Percentiles rank a stretch among this genome's conserved stretches.
These are phyloP conservation scores for Acer negundo DNA, from an alignment of 345 rosid species.

Conservation along the genomic window DNA sequence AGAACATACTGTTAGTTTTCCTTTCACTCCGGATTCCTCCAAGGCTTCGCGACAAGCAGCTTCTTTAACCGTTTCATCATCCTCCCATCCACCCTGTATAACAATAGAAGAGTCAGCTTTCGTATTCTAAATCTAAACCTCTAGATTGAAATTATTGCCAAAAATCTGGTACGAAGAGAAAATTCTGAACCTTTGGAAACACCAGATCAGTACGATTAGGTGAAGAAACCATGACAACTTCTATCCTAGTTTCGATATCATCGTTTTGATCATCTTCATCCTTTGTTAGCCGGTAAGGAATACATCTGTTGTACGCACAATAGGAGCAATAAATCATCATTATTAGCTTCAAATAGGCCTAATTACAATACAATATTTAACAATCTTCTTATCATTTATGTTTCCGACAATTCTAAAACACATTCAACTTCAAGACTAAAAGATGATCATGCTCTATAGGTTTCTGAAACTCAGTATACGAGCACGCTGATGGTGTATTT, in stretches of 20 bases:
- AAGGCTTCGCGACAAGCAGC: conserved; percentile 93
- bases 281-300: conserved; percentile 65
- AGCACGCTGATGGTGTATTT: too few species aligned
- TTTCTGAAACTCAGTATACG: not conserved
- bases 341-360: too few species aligned
- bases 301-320: conserved; percentile 50
- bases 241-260: conserved; percentile 40
- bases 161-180: not conserved
- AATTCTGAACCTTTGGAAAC: conserved; percentile 70
- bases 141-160: not conserved
- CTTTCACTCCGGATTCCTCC: conserved; percentile 96
- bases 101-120: not conserved
- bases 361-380: not conserved
- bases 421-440: not conserved
- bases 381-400: not conserved
- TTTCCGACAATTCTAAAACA: conserved; percentile 3
- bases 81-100: conserved; percentile 96
- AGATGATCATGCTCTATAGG: not conserved
- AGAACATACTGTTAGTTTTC: conserved; percentile 61
- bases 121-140: conserved; percentile 1
- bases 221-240: conserved; percentile 86
- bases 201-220: conserved; percentile 82
- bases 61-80: conserved; percentile 80
- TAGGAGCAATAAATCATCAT: not conserved
- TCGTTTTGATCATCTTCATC: conserved; percentile 33